A percentile compares a stretch with the other conserved stretches of the same genome.
Conservation (phyloP, 139 green algal species). For the Chlamydomonas sp. region DNA sequence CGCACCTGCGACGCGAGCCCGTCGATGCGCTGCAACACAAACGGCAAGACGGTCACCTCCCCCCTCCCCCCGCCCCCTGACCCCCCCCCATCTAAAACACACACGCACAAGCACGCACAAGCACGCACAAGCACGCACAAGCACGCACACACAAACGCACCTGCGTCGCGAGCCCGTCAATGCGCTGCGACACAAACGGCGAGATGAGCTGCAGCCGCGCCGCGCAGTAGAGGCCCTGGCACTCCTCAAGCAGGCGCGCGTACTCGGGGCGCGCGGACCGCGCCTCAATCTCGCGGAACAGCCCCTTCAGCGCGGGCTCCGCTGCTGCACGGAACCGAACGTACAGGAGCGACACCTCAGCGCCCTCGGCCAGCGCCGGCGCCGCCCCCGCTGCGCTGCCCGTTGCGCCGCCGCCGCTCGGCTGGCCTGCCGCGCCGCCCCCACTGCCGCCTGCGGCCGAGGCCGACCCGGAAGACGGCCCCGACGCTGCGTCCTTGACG, state of each 20-base stretch:
- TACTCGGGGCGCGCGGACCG: slow-evolving; percentile 69
- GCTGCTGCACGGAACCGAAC: slow-evolving; percentile 84
- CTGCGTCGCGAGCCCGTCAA: slow-evolving; percentile 38
- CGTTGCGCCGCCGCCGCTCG: background rate
- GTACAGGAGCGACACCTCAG: slow-evolving; percentile 84
- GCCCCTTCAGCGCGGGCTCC: slow-evolving; percentile 69
- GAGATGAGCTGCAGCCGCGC: slow-evolving; percentile 60
- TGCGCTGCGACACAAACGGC: slow-evolving; percentile 36
- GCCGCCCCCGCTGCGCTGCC: slow-evolving; percentile 2
- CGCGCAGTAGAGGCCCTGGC: slow-evolving; percentile 50
- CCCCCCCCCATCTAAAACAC: no score
- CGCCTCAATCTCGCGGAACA: slow-evolving; percentile 75
- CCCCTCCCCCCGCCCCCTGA: no score
- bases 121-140: no score
- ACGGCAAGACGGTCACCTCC: no score
- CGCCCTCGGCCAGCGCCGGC: slow-evolving; percentile 53
- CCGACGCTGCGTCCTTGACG: no score
- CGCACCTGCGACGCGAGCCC: no score
- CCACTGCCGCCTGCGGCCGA: slow-evolving; percentile 19
- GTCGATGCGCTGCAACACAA: no score
- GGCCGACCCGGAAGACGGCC: no score
- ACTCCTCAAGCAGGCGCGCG: slow-evolving; percentile 76
- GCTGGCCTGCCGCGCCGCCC: slow-evolving; percentile 6
- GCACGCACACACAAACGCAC: no score
- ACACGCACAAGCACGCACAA: no score